Percentiles rank a stretch among this genome's conserved stretches.
These are phyloP conservation scores for Capronia coronata DNA, from an alignment of 2,329 filamentous ascomycete species.

Conservation along the genomic window DNA sequence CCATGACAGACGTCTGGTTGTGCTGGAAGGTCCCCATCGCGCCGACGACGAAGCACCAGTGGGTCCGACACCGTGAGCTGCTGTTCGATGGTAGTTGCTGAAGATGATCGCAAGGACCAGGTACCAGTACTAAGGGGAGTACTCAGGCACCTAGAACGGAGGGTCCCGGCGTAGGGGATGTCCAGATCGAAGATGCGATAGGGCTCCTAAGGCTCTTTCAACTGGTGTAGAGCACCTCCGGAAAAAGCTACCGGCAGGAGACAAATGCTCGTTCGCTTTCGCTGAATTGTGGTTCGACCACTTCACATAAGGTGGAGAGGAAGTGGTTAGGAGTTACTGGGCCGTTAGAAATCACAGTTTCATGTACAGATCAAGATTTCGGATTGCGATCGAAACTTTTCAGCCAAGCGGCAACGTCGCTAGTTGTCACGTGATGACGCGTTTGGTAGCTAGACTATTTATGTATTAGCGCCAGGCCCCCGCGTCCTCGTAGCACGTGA, in stretches of 20 bases:
- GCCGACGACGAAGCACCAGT: background rate
- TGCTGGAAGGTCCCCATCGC: conserved; percentile 20
- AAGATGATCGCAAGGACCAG: background rate
- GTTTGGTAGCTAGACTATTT: background rate
- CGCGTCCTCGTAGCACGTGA: background rate
- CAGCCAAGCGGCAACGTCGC: background rate
- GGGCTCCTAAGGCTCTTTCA: background rate
- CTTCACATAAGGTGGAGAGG: background rate
- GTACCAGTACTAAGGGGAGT: background rate
- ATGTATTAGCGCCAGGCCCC: background rate
- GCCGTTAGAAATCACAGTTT: background rate
- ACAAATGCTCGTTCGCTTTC: background rate
- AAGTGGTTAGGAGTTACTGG: background rate
- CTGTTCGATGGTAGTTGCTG: background rate
- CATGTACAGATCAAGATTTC: conserved; percentile 1
- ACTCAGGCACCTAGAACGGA: conserved; percentile 7
- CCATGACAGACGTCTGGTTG: conserved; percentile 17
- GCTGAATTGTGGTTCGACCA: conserved; percentile 8
- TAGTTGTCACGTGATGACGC: background rate
- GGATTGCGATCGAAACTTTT: background rate
- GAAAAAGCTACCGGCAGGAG: conserved; percentile 2
- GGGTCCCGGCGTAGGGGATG: background rate
- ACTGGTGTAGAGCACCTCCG: background rate
- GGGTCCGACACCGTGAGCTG: conserved; percentile 7
- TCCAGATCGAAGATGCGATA: conserved; percentile 1